Evolutionary conservation across 768 basidiomycete genomes (phyloP).

Genomic region (Podaxis rugospora): DNA sequence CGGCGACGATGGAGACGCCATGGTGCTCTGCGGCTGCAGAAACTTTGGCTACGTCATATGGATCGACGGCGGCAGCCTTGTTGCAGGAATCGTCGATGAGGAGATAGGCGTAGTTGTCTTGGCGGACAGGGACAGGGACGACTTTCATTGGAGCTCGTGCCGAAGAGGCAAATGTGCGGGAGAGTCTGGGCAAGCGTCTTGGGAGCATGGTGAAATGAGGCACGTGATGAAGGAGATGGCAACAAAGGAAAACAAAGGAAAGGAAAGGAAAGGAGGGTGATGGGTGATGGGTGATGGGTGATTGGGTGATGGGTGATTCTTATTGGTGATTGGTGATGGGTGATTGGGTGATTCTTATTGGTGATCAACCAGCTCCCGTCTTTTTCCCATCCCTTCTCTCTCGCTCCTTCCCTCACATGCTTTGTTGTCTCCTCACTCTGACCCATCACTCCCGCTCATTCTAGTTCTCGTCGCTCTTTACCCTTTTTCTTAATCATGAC

Average conservation of each 20-base stretch:
- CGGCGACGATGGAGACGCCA: conserved; percentile 63
- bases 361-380: background rate
- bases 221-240: background rate
- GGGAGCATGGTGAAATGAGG: background rate
- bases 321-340: too few relatives aligned
- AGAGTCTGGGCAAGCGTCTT: background rate
- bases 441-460: background rate
- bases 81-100: conserved; percentile 65
- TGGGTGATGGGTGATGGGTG: too few relatives aligned
- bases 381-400: background rate
- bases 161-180: conserved; percentile 1
- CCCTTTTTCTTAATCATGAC: background rate
- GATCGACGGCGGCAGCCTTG: conserved; percentile 76
- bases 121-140: conserved; percentile 71
- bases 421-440: background rate
- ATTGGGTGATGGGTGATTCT: too few relatives aligned
- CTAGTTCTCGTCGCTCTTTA: background rate
- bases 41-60: conserved; percentile 73
- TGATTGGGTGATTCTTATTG: too few relatives aligned
- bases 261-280: too few relatives aligned
- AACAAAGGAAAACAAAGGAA: background rate
- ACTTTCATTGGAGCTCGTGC: conserved; percentile 52
- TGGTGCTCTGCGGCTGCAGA: conserved; percentile 54
- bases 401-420: background rate
- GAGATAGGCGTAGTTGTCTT: conserved; percentile 85